Evolutionary conservation across 352 stramenopile genomes (phyloP), one percentile per base, ranked within the genome.

Genomic region (Sclerospora graminicola): DNA sequence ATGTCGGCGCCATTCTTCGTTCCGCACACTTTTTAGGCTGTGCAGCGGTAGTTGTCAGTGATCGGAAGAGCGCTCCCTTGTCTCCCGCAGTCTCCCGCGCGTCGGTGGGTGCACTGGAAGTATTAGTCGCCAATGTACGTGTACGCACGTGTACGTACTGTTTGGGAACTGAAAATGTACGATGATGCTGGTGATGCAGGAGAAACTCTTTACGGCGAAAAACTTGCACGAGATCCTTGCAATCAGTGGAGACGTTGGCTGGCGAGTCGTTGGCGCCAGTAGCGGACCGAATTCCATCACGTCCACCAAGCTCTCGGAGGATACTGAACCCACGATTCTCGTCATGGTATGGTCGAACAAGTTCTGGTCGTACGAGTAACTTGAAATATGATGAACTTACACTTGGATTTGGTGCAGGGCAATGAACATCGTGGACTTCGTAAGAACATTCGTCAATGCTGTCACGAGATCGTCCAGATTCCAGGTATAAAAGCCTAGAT

Each of bases 21-120:
- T 88, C 79, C 4, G 75, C 75, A 0, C 74, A 88, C 45, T 90
- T 90, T 26, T 63, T 90, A 15, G 79, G 75, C 39, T 84, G 71
- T 34, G 59, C 69, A 3, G 69, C 62, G 0, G 71, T 90, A 2
- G 35, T 90, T 10, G 52, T 84, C 20, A 90, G 75, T 44, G 70
- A 84, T 21, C 68, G 66, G 11, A 86, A 90, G 45, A 82, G 52
- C 14, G 79, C 79, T 7, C 75, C 79, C 5, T 50, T 90, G 28
- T 87, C 79, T 21, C 75, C 79, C 35, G 68, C 79, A 7, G 78
- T 76, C 8, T 84, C 77, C 1, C 66, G 79, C n/a, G 72, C 76
- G 16, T 90, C 79, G 0, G 79, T 77, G 1, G 79, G 79, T 8
- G 73, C 79, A 1, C 40, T 86, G 28, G 79, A 90, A 68, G 69